Base-by-base conservation (phyloP, 2,329 filamentous ascomycete genomes). In the Hypomyces rosellus region DNA sequence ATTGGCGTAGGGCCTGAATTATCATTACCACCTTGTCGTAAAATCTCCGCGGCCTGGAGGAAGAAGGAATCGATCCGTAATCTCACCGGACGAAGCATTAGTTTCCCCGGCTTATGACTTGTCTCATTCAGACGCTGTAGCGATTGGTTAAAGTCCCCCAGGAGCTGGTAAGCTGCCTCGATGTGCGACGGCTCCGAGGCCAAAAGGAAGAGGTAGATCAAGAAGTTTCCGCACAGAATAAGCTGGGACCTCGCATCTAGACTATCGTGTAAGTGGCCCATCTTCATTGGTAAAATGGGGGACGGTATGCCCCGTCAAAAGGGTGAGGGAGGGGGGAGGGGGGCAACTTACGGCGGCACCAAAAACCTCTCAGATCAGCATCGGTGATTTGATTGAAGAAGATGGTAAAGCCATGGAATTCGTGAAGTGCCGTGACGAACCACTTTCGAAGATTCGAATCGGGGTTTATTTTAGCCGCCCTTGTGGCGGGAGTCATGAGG, bases 171-270 rank as follows among this genome's bases (percentile, higher is more conserved):
- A 1, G 69, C 65, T 1, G 60, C 57, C 18, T 63, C 62, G 4
- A 70, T 63, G 44, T 72, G 63, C 3, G 53, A 51, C 3, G 58
- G 58, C 7, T 66, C 63, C 0, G 69, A 66, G 1, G 72, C 71
- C 4, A 74, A 61, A 1, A 76, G 62, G 44, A 76, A 76, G 0
- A 76, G 63, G 52, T 74, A 74, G 22, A 75, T 72, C 44, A 76
- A 63, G 46, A 75, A 75, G 54, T 76, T 75, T 14, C 72, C 71
- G 36, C 70, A 72, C 0, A 74, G 61, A 3, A 75, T 74, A 1
- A 76, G 59, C 49, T 76, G 72, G 7, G 71, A 73, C 13, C 73
- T 67, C 13, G 59, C 57, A 49, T 67, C 65, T 63, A 7, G 25
- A 30, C 7, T 2, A 48, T 37, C 40, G 7, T 33, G 12, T 34